A percentile compares a stretch with the other conserved stretches of the same genome.
Evolutionary conservation across 495 filamentous ascomycete species (phyloP).

Genomic region (Penicillium chermesinum): DNA sequence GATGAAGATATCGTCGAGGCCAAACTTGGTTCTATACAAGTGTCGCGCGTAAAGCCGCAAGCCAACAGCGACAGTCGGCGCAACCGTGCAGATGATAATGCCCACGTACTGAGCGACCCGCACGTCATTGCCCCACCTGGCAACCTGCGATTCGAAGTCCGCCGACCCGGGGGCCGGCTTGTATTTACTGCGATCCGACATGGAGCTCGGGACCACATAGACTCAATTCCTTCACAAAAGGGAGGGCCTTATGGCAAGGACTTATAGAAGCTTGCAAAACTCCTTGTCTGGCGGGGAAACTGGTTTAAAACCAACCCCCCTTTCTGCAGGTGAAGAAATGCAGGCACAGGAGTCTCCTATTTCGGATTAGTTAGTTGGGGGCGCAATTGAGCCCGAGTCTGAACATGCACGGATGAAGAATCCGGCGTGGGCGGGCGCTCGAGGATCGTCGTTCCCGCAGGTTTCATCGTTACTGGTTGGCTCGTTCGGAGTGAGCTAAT

Average conservation of each 20-base stretch:
- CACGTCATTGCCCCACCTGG: neutral
- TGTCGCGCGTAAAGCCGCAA: neutral
- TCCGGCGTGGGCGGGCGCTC: too few relatives aligned
- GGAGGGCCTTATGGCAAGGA: too few relatives aligned
- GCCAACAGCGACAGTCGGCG: neutral
- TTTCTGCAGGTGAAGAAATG: neutral
- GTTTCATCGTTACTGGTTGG: too few relatives aligned
- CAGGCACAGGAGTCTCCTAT: neutral
- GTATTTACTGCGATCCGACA: neutral
- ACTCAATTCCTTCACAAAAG: too few relatives aligned
- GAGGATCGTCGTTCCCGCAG: too few relatives aligned
- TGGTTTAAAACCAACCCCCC: too few relatives aligned
- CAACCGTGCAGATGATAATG: neutral
- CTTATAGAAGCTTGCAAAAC: too few relatives aligned
- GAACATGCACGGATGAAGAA: neutral
- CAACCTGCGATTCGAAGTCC: neutral
- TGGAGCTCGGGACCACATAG: too few relatives aligned
- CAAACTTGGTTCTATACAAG: neutral
- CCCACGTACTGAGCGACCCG: neutral
- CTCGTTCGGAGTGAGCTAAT: too few relatives aligned
- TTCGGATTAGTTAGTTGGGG: neutral
- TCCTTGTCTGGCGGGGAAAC: too few relatives aligned
- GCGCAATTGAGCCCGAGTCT: neutral
- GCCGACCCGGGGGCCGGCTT: neutral
- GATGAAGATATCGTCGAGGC: neutral